A percentile compares a stretch with the other conserved stretches of the same genome.
phyloP scores from a whole-genome alignment of 2,329 filamentous ascomycete genomes.

The Thermoascus crustaceus region DNA sequence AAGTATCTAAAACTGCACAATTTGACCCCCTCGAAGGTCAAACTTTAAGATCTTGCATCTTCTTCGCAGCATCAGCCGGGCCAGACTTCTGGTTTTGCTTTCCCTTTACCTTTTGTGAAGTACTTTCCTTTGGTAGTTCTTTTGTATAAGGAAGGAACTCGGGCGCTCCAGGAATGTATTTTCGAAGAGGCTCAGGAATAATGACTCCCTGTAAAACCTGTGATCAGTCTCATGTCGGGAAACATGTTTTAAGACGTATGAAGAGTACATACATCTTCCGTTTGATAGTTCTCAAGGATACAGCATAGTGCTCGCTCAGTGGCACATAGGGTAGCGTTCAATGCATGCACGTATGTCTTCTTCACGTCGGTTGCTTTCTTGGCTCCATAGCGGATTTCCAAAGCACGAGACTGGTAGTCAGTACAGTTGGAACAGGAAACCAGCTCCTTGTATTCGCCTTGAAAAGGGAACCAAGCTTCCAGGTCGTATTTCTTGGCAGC shows the following conservation, averaged over 20 bases:
- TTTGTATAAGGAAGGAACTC: conserved; percentile 85
- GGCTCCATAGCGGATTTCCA: conserved; percentile 84
- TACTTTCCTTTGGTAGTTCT: conserved; percentile 71
- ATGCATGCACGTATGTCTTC: conserved; percentile 90
- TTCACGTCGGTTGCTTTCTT: conserved; percentile 77
- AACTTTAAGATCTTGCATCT: conserved; percentile 35
- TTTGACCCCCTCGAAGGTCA: too few species aligned
- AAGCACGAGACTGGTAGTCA: conserved; percentile 88
- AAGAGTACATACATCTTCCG: conserved; percentile 56
- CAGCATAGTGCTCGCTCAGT: conserved; percentile 91
- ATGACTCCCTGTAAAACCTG: conserved; percentile 63
- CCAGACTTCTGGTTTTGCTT: conserved; percentile 25
- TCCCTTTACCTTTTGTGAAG: conserved; percentile 49
- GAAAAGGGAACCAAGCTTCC: conserved; percentile 93
- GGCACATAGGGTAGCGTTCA: conserved; percentile 84
- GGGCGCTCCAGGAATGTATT: conserved; percentile 82
- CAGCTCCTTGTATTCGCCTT: conserved; percentile 96
- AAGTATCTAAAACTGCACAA: too few species aligned
- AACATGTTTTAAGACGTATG: too few species aligned
- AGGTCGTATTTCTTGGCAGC: conserved; percentile 90
- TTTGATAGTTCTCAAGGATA: conserved; percentile 95
- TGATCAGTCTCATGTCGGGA: too few species aligned
- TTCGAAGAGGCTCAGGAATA: conserved; percentile 74
- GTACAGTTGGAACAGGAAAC: conserved; percentile 98
- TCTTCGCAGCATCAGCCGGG: conserved; percentile 29